Conservation (phyloP, 495 filamentous ascomycete species). For the Penicillium waksmanii region DNA sequence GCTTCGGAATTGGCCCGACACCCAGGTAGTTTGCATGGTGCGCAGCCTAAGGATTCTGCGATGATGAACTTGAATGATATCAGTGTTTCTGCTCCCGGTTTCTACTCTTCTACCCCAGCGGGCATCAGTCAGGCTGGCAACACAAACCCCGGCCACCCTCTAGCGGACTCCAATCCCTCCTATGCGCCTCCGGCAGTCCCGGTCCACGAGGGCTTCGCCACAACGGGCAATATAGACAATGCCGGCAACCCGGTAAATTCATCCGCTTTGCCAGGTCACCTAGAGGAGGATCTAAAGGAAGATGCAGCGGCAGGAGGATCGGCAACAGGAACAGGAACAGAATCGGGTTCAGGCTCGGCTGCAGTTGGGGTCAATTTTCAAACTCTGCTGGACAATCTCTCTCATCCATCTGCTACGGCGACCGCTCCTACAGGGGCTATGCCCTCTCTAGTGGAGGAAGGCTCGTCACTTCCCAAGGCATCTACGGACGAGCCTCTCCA, state of each 20-base stretch:
- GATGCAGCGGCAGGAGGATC: background rate
- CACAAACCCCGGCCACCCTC: constrained; percentile 24
- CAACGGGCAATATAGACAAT: constrained; percentile 40
- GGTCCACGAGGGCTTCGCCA: constrained; percentile 48
- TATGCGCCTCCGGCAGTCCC: constrained; percentile 54
- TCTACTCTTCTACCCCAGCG: constrained; percentile 39
- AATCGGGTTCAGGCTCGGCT: constrained; percentile 14
- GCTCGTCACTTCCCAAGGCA: constrained; percentile 41
- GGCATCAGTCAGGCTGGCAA: constrained; percentile 10
- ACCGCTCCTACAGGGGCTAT: constrained; percentile 38
- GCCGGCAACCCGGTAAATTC: constrained; percentile 25
- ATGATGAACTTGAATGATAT: constrained; percentile 31
- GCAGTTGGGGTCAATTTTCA: constrained; percentile 55
- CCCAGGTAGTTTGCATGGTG: constrained; percentile 29
- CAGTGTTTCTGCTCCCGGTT: constrained; percentile 23
- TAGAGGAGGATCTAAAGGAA: constrained; percentile 30
- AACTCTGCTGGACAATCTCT: constrained; percentile 56
- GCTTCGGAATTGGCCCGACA: constrained; percentile 21
- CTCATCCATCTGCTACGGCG: constrained; percentile 41
- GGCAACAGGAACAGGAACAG: too few species aligned
- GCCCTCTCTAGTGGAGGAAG: constrained; percentile 31
- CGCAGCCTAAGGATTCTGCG: constrained; percentile 21
- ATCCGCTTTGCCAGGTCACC: constrained; percentile 26
- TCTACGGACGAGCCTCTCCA: constrained; percentile 40
- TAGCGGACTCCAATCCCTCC: constrained; percentile 44